Conservation (phyloP, 73 alveolate species). For the Uronychia binucleata region DNA sequence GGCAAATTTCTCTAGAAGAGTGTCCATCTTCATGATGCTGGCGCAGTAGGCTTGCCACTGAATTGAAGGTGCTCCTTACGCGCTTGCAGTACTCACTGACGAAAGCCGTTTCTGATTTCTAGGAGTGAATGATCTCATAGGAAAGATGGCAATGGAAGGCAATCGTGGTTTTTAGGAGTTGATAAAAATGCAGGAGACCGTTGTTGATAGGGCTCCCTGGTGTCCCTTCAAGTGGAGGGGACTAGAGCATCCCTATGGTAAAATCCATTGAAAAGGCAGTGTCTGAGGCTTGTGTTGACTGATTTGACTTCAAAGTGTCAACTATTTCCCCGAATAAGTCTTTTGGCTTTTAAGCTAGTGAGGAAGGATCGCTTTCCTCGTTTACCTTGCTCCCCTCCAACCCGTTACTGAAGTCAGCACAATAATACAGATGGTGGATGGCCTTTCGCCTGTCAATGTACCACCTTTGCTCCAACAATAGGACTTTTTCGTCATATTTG, state of each 20-base stretch:
- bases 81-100: constrained; percentile 7
- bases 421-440: not conserved
- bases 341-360: too few species aligned
- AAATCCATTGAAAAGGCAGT: too few species aligned
- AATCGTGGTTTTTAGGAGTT: not conserved
- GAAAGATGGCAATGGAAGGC: not conserved
- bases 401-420: not conserved
- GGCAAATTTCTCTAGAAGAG: not conserved
- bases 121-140: not conserved
- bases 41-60: constrained; percentile 12
- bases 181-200: not conserved
- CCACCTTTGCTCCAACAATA: constrained; percentile 21
- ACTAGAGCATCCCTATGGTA: too few species aligned
- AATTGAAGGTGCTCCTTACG: not conserved
- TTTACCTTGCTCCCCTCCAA: too few species aligned
- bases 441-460: not conserved
- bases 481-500: constrained; percentile 2
- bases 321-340: too few species aligned
- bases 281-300: not conserved
- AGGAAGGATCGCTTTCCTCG: too few species aligned
- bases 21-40: not conserved
- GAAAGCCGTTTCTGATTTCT: constrained; percentile 1
- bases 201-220: not conserved
- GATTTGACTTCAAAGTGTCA: not conserved
- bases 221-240: too few species aligned